Base-by-base conservation (phyloP, 2,329 filamentous ascomycete species). In the Sclerotinia subarctica region DNA sequence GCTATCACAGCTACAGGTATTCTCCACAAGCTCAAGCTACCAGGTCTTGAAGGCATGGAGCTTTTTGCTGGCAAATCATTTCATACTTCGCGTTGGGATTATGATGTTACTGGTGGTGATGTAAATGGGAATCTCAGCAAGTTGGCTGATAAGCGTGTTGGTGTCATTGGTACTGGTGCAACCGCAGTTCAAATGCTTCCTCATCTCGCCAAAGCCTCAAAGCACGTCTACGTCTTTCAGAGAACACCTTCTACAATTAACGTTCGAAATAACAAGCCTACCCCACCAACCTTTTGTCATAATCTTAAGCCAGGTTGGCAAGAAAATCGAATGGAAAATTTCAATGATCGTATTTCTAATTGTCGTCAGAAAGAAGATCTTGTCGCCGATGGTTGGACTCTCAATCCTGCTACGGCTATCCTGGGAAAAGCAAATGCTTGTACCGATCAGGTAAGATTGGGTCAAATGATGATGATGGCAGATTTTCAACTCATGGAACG, bases 181-280 rank as follows among this genome's bases (percentile, higher is more conserved):
- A 87, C 85, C 0, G 84, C 85, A 2, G 83, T 81, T 3, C 86
- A 88, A 71, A 86, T 88, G 71, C 79, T 86, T 44, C 85, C 86
- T 0, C 84, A 87, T 67, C 79, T 88, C 46, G 81, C 82, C 3
- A 83, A 83, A 53, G 78, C 81, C 3, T 83, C 82, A 7, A 78
- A 81, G 2, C 78, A 81, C 19, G 75, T 88, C 32, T 83, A 82
- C 0, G 77, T 88, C 21, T 87, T 84, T 74, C 85, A 88, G 73
- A 79, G 86, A 26, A 85, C 84, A 0, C 84, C 86, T 0, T 87
- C 87, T 72, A 88, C 85, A 84, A 76, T 88, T 7, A 80, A 85
- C 2, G 85, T 85, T 4, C 82, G 86, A 21, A 69, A 77, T 3
- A 85, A 88, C 68, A 77, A 75, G 1, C 76, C 80, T 0, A 80